Conservation (phyloP, 139 green algal species). For the Micractinium sp. region DNA sequence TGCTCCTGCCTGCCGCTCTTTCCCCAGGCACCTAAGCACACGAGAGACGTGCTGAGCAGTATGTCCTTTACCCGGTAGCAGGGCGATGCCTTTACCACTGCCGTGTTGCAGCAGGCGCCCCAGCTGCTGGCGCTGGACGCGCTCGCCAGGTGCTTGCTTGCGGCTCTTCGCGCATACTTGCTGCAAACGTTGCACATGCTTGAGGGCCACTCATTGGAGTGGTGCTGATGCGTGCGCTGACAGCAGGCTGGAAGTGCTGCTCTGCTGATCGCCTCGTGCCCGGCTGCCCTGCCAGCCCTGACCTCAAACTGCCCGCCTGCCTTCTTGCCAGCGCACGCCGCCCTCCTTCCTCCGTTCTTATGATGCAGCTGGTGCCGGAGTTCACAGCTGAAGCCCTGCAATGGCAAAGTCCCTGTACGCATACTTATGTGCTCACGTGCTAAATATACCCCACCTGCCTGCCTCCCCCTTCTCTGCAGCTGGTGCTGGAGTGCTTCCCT, state of each 20-base stretch:
- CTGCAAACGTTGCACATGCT: no score
- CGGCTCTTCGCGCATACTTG: neutral
- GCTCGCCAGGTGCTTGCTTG: slow-evolving; percentile 1
- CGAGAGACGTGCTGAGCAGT: slow-evolving; percentile 41
- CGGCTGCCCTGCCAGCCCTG: neutral
- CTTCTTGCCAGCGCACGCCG: neutral
- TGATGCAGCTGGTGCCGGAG: no score
- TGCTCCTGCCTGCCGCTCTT: neutral
- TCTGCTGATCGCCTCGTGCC: no score
- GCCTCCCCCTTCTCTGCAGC: neutral
- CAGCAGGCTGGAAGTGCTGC: no score
- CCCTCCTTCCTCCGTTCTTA: no score
- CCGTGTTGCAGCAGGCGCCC: slow-evolving; percentile 8
- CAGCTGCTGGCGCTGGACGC: slow-evolving; percentile 27
- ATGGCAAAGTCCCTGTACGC: no score
- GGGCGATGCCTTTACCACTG: neutral
- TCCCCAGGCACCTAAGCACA: slow-evolving; percentile 40
- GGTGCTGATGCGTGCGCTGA: no score
- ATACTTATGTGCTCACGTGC: no score
- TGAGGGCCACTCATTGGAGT: no score
- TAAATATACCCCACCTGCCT: no score
- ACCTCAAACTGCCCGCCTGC: no score
- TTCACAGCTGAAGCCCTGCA: no score
- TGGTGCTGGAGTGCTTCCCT: slow-evolving; percentile 48
- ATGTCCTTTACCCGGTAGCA: neutral